Conservation (phyloP, 768 basidiomycete genomes). For the Mycena pura region DNA sequence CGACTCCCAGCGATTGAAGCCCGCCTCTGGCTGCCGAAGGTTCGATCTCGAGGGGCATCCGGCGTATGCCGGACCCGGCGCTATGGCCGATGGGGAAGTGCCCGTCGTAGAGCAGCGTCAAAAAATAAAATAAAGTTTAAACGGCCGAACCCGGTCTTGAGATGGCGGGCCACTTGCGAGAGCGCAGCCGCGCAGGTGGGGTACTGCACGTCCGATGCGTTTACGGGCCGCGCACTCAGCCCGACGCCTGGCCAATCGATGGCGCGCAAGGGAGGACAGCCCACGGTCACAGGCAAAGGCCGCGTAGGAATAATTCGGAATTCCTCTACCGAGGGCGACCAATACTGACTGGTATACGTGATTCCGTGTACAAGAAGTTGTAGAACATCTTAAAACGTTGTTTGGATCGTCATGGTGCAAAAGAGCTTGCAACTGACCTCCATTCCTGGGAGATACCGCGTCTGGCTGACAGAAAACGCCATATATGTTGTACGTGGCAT, state of each 20-base stretch:
- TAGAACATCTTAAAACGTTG: not conserved
- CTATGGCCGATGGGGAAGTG: no score
- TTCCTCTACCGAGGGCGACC: not conserved
- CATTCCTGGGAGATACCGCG: not conserved
- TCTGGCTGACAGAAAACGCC: not conserved
- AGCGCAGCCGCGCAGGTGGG: not conserved
- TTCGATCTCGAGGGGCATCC: no score
- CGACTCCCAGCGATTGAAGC: no score
- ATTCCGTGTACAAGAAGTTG: not conserved
- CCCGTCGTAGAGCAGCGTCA: no score
- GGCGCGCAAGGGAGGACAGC: not conserved
- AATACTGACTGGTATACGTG: not conserved
- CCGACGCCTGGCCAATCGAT: not conserved
- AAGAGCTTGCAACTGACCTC: not conserved
- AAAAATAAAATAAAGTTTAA: no score
- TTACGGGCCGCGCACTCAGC: not conserved
- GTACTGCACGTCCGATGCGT: not conserved
- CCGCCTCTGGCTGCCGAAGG: no score
- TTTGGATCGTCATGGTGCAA: not conserved
- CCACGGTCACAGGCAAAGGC: not conserved
- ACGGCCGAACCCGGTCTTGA: not conserved
- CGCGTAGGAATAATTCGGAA: not conserved
- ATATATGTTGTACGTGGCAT: not conserved
- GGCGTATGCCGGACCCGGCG: no score
- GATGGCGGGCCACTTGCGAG: not conserved